Conservation (phyloP, 805 yeast genomes). For the Lipomyces yamadae region DNA sequence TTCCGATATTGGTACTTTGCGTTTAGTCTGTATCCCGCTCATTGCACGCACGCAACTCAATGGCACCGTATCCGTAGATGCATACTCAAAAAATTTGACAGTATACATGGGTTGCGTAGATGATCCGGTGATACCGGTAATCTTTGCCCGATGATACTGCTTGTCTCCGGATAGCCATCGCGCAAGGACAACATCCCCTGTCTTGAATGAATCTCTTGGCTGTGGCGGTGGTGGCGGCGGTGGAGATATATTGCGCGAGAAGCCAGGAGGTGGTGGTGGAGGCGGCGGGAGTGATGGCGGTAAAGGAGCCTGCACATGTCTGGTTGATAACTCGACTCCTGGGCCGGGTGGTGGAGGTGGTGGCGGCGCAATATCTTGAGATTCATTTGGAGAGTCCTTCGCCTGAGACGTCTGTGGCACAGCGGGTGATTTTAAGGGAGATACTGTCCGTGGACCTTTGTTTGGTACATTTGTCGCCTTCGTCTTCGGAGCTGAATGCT, state of each 20-base stretch:
- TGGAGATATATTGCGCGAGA: neutral
- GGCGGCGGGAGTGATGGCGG: constrained; percentile 19
- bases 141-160: constrained; percentile 41
- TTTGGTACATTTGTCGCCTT: neutral
- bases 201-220: constrained; percentile 10
- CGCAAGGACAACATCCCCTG: constrained; percentile 42
- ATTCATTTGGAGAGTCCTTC: neutral
- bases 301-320: constrained; percentile 5
- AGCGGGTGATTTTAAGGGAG: neutral
- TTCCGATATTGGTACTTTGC: constrained; percentile 18
- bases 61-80: constrained; percentile 39
- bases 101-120: constrained; percentile 39
- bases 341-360: constrained; percentile 4
- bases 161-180: constrained; percentile 42
- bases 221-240: constrained; percentile 20
- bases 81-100: constrained; percentile 38
- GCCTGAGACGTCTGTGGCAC: neutral
- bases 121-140: constrained; percentile 43
- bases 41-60: constrained; percentile 19
- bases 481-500: neutral
- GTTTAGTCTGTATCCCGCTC: neutral
- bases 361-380: neutral
- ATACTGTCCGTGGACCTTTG: neutral
- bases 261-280: constrained; percentile 16
- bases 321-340: neutral